Evolutionary conservation across 1,139 yeast species (phyloP), one percentile per base, ranked within the genome.

Genomic region (Scheffersomyces insectosa): DNA sequence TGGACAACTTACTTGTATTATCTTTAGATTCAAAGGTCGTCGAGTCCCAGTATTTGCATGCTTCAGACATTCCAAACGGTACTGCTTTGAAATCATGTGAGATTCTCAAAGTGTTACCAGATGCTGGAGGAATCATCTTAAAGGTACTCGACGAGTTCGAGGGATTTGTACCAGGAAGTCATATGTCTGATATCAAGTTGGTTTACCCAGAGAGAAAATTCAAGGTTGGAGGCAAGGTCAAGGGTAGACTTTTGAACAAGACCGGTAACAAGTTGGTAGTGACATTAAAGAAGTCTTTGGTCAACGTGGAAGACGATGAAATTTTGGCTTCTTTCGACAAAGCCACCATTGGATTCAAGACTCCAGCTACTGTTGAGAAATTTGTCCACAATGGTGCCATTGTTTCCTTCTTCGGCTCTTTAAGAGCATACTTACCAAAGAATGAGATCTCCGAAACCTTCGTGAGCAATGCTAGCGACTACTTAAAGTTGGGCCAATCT

Each of bases 191-290:
- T 63, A 78, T 87, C 47, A 85, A 83, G 59, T 73, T 93, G 50
- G 82, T 83, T 6, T 85, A 90, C 59, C 99, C 99, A 5, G 98
- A 93, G 65, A 81, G 93, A 70, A 88, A 90, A 60, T 93, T 83
- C 74, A 88, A 88, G 64, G 80, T 81, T 40, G 98, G 97, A 8
- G 71, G 85, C 39, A 86, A 83, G 53, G 87, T 88, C 33, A 86
- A 79, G 57, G 95, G 86, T 48, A 81, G 97, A 65, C 80, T 79
- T 8, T 64, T 78, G 51, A 69, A 62, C 42, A 68, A 67, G 29
- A 57, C 62, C 32, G 70, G 73, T 16, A 67, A 60, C 53, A 55
- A 76, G 43, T 68, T 89, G 38, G 67, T 72, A 41, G 72, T 88
- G 31, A 88, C 99, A 3, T 66, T 91, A 55, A 90, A 91, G 63